Conservation (phyloP, 2,329 filamentous ascomycete species). For the Elsinoe batatas region DNA sequence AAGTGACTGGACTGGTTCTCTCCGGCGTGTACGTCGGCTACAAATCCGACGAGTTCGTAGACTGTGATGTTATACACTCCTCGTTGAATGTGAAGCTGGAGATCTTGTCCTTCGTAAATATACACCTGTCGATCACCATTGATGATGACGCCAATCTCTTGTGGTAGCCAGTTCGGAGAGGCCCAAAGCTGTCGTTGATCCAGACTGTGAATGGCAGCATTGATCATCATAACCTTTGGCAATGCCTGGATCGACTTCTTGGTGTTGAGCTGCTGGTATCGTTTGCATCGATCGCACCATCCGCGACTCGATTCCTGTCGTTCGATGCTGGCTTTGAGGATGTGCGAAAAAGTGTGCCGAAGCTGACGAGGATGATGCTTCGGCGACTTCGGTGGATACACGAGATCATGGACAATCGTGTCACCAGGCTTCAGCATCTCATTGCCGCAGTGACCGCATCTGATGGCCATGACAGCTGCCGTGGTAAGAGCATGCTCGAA, state of each 20-base stretch:
- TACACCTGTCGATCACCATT: conserved; percentile 80
- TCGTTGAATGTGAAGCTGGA: conserved; percentile 68
- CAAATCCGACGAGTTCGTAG: conserved; percentile 83
- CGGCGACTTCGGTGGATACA: conserved; percentile 54
- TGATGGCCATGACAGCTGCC: conserved; percentile 60
- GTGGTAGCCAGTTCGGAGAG: conserved; percentile 79
- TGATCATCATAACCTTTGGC: conserved; percentile 79
- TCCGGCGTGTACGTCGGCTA: conserved; percentile 78
- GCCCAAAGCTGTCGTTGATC: conserved; percentile 78
- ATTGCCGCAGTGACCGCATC: conserved; percentile 77
- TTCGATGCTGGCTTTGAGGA: conserved; percentile 88
- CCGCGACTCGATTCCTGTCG: conserved; percentile 79
- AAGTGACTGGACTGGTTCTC: conserved; percentile 82
- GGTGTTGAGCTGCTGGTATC: conserved; percentile 80
- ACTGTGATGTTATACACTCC: conserved; percentile 73
- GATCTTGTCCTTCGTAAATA: conserved; percentile 86
- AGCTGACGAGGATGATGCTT: conserved; percentile 41
- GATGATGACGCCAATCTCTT: conserved; percentile 86
- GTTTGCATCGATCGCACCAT: conserved; percentile 85
- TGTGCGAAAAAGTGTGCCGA: conserved; percentile 63
- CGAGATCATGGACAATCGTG: conserved; percentile 74
- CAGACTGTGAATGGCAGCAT: conserved; percentile 61
- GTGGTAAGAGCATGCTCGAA: conserved; percentile 69
- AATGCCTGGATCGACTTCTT: conserved; percentile 74
- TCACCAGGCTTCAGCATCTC: conserved; percentile 73